phyloP scores from a whole-genome alignment of 371 early-diverging fungal species.

The Mucor piriformis region DNA sequence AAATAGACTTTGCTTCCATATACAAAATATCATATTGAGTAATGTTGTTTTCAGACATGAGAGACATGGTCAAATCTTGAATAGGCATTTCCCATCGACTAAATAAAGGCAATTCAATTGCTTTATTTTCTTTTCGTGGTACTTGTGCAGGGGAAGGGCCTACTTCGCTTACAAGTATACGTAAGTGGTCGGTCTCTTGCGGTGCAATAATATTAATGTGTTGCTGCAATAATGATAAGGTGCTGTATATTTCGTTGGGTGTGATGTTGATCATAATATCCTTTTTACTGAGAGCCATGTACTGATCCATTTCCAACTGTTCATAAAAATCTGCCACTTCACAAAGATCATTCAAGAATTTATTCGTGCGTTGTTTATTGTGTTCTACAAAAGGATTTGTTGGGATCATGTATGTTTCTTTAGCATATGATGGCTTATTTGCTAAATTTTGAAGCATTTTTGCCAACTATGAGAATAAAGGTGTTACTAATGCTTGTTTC shows the following conservation, averaged over 20 bases:
- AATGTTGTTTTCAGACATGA: constrained; percentile 78
- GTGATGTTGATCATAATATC: constrained; percentile 87
- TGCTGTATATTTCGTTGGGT: constrained; percentile 92
- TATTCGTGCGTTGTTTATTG: constrained; percentile 84
- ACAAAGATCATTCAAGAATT: constrained; percentile 88
- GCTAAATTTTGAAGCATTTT: constrained; percentile 94
- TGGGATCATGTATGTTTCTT: constrained; percentile 91
- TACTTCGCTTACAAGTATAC: constrained; percentile 77
- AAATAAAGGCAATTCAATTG: constrained; percentile 82
- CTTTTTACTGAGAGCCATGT: constrained; percentile 92
- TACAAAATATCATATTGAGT: constrained; percentile 90
- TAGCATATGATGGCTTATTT: constrained; percentile 91
- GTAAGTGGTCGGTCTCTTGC: constrained; percentile 78
- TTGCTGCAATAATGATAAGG: constrained; percentile 81
- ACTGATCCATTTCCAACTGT: constrained; percentile 95
- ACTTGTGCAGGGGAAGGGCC: constrained; percentile 80
- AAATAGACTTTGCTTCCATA: constrained; percentile 88
- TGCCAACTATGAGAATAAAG: constrained; percentile 59
- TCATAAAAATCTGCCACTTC: constrained; percentile 96
- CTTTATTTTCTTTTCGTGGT: constrained; percentile 83
- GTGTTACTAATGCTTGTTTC: neutral
- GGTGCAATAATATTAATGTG: constrained; percentile 83
- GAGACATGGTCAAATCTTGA: constrained; percentile 58
- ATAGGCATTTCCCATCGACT: constrained; percentile 94
- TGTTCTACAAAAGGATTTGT: constrained; percentile 87